Conservation (phyloP, 768 basidiomycete species). For the Termitomyces sp. region DNA sequence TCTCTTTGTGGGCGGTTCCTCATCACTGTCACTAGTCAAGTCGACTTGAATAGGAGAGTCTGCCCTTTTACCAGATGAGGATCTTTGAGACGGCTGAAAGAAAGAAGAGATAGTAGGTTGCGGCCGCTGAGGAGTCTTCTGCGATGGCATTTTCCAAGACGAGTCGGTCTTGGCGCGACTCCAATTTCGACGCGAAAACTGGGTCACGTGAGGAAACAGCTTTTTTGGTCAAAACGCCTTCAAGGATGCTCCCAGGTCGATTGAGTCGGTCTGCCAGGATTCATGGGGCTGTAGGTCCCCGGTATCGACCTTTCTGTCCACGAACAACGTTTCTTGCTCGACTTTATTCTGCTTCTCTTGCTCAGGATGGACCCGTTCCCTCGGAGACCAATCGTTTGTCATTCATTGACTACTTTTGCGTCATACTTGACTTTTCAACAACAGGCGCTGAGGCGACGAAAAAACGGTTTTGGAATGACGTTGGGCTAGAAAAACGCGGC, state of each 20-base stretch:
- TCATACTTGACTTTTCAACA: background rate
- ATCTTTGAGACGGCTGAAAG: constrained; percentile 21
- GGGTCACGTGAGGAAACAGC: constrained; percentile 17
- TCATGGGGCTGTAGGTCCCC: constrained; percentile 5
- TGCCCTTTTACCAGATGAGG: constrained; percentile 6
- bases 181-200: background rate
- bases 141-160: constrained; percentile 9
- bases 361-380: constrained; percentile 36
- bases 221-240: constrained; percentile 4
- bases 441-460: constrained; percentile 82
- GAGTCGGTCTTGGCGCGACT: background rate
- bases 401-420: background rate
- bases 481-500: constrained; percentile 60
- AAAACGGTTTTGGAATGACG: constrained; percentile 92
- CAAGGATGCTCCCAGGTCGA: constrained; percentile 14
- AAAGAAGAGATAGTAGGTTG: constrained; percentile 36
- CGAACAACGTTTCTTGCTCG: constrained; percentile 5
- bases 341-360: constrained; percentile 20
- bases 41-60: constrained; percentile 30
- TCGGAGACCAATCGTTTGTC: constrained; percentile 64
- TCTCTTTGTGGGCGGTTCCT: constrained; percentile 24
- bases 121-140: constrained; percentile 8
- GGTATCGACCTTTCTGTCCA: constrained; percentile 1
- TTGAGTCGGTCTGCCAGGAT: constrained; percentile 14
- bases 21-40: constrained; percentile 40